Conservation (phyloP, 2,329 filamentous ascomycete species). For the Colletotrichum trifolii region DNA sequence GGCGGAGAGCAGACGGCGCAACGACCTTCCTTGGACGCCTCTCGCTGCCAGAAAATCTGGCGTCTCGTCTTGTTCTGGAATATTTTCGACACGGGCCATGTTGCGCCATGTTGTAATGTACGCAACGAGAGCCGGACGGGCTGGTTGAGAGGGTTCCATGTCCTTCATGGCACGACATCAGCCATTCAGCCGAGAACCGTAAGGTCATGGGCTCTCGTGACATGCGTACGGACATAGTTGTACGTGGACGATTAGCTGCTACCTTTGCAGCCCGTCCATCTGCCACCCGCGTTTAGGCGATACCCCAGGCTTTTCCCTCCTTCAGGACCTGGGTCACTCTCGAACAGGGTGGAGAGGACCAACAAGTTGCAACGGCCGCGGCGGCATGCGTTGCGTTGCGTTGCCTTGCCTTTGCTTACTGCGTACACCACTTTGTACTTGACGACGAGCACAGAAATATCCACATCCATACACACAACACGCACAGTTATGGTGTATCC, state of each 20-base stretch:
- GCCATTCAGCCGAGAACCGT: constrained; percentile 61
- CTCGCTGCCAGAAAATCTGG: constrained; percentile 10
- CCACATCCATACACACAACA: constrained; percentile 30
- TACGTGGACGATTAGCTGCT: constrained; percentile 38
- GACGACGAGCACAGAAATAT: constrained; percentile 23
- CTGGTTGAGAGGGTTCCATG: constrained; percentile 47
- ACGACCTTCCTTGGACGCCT: background rate
- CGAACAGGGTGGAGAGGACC: constrained; percentile 39
- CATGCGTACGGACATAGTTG: constrained; percentile 36
- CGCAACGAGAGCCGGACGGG: constrained; percentile 37
- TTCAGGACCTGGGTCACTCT: background rate
- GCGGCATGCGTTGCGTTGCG: no score
- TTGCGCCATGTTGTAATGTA: constrained; percentile 38
- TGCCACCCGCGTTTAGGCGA: constrained; percentile 46
- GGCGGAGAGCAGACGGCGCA: no score
- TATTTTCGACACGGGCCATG: constrained; percentile 42
- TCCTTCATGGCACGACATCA: constrained; percentile 56
- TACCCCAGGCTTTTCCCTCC: constrained; percentile 25
- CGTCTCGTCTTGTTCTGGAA: constrained; percentile 36
- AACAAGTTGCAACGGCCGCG: no score
- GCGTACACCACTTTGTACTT: background rate
- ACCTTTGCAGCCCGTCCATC: constrained; percentile 41
- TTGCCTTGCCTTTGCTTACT: no score
- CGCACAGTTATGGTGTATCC: constrained; percentile 25
- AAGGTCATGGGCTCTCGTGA: constrained; percentile 49